phyloP scores from a whole-genome alignment of 352 stramenopile genomes.

The Thalassiosira mediterranea region DNA sequence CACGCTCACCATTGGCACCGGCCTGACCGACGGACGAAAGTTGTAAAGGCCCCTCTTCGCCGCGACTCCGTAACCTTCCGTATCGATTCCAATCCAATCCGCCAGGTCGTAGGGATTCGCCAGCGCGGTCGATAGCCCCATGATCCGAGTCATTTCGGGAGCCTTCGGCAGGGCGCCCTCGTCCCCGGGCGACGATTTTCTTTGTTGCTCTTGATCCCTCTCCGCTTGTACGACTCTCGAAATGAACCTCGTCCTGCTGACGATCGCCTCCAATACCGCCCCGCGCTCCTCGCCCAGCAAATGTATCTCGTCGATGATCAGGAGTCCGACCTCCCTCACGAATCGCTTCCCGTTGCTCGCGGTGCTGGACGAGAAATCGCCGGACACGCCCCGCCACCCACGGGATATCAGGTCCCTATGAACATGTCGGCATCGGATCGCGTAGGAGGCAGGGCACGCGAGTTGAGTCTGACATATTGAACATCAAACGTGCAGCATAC shows the following conservation, averaged over 20 bases:
- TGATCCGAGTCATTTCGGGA: slow-evolving; percentile 86
- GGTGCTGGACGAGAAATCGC: slow-evolving; percentile 81
- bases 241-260: slow-evolving; percentile 90
- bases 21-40: slow-evolving; percentile 93
- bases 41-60: slow-evolving; percentile 89
- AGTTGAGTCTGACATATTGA: no score
- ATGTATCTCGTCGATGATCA: slow-evolving; percentile 98
- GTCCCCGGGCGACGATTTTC: slow-evolving; percentile 7
- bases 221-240: slow-evolving; percentile 69
- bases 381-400: slow-evolving; percentile 85
- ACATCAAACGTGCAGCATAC: no score
- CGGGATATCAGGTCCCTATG: slow-evolving; percentile 96
- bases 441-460: no score
- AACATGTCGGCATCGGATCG: no score
- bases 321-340: slow-evolving; percentile 83
- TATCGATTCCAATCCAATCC: slow-evolving; percentile 94
- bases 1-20: slow-evolving; percentile 96
- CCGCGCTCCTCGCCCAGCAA: slow-evolving; percentile 92
- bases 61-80: slow-evolving; percentile 39
- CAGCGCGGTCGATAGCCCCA: slow-evolving; percentile 95
- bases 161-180: slow-evolving; percentile 4
- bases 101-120: slow-evolving; percentile 95
- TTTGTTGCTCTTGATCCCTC: slow-evolving; percentile 11
- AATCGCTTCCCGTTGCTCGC: slow-evolving; percentile 69
- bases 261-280: slow-evolving; percentile 93